A percentile compares a stretch with the other conserved stretches of the same genome.
Conservation (phyloP, 179 eudicot species). For the Pouteria campechiana region DNA sequence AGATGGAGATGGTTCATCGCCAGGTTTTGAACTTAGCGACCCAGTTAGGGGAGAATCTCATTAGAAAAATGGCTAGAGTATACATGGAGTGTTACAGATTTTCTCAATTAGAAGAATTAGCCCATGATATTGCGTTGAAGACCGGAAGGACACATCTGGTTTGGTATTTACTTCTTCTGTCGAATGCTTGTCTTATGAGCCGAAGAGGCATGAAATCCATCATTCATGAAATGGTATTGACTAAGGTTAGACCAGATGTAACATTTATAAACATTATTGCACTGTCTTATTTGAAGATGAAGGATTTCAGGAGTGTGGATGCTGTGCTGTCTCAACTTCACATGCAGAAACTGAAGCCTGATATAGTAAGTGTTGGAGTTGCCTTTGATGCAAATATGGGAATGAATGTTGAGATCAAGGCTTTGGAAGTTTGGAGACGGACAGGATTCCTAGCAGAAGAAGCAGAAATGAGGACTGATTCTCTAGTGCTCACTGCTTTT, state of each 20-base stretch:
- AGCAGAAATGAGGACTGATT: constrained; percentile 28
- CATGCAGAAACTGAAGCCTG: constrained; percentile 19
- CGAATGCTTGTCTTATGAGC: constrained; percentile 21
- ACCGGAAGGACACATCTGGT: constrained; percentile 18
- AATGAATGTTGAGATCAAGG: constrained; percentile 15
- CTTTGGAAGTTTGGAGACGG: constrained; percentile 17
- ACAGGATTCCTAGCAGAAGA: constrained; percentile 17
- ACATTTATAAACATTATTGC: constrained; percentile 20
- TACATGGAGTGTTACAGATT: constrained; percentile 25
- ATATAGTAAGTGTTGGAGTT: constrained; percentile 26
- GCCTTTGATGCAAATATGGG: constrained; percentile 16
- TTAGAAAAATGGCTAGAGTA: constrained; percentile 27
- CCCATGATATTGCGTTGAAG: constrained; percentile 13
- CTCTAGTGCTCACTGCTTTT: constrained; percentile 24
- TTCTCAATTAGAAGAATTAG: constrained; percentile 27
- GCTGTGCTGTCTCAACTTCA: constrained; percentile 11
- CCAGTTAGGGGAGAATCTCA: constrained; percentile 13
- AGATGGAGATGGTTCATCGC: constrained; percentile 22
- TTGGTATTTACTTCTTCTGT: constrained; percentile 25
- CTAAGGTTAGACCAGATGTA: constrained; percentile 14
- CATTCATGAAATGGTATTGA: constrained; percentile 20
- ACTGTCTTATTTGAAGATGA: constrained; percentile 20
- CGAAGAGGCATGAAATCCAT: constrained; percentile 22
- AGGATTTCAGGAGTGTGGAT: constrained; percentile 15
- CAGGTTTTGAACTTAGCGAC: constrained; percentile 14